Evolutionary conservation across 1,284 basidiomycete species (phyloP).

Genomic region (Cutaneotrichosporon cavernicola): DNA sequence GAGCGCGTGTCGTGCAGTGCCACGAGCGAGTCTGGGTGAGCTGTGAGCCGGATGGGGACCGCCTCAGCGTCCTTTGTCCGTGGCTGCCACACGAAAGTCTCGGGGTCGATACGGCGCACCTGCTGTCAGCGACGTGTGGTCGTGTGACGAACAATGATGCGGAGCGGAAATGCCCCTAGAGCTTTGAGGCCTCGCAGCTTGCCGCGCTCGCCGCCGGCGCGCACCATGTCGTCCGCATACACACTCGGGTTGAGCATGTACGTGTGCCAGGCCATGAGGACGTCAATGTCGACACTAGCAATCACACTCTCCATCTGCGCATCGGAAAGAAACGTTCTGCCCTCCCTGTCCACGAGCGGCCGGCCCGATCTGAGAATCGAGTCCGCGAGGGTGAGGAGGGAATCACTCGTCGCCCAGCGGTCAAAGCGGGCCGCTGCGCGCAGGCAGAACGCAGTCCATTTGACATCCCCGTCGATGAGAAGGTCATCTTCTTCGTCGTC

Average conservation of each 20-base stretch:
- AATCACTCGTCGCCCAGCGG: slow-evolving; percentile 13
- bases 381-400: slow-evolving; percentile 2
- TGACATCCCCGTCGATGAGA: slow-evolving; percentile 17
- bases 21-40: slow-evolving; percentile 17
- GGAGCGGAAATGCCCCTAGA: slow-evolving; percentile 26
- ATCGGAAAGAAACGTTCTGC: slow-evolving; percentile 3
- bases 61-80: background rate
- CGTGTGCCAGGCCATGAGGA: slow-evolving; percentile 44
- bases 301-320: slow-evolving; percentile 10
- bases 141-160: slow-evolving; percentile 20
- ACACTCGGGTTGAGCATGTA: slow-evolving; percentile 41
- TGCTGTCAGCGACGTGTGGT: background rate
- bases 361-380: background rate
- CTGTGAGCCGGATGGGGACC: slow-evolving; percentile 8
- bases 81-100: slow-evolving; percentile 21
- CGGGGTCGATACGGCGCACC: slow-evolving; percentile 17
- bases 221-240: slow-evolving; percentile 29
- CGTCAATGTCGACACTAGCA: slow-evolving; percentile 23
- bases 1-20: slow-evolving; percentile 12
- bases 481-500: slow-evolving; percentile 2
- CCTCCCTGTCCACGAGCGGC: background rate
- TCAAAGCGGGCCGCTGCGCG: slow-evolving; percentile 22
- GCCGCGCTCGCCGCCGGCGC: slow-evolving; percentile 4
- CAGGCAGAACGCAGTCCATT: slow-evolving; percentile 28
- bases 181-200: slow-evolving; percentile 12